Evolutionary conservation across 805 yeast genomes (phyloP), one percentile per base, ranked within the genome.

Genomic region (Isabelozyma gotoi): DNA sequence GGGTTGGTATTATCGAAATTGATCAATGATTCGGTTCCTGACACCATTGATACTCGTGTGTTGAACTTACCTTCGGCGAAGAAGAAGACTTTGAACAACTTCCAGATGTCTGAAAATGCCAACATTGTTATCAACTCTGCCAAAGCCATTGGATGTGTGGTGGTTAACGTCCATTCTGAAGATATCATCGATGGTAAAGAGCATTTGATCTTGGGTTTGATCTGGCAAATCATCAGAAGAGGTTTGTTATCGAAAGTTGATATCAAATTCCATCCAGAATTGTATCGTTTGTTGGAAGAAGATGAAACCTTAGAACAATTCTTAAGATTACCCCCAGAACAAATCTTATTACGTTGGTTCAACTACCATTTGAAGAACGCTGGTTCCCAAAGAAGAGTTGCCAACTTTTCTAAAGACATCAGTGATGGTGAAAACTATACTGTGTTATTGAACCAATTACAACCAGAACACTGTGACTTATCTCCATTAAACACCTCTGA

Each of bases 101-200:
- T 94, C 76, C 94, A 91, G 51, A 92, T 95, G 83, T 80, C 87
- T 52, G 99, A 94, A 71, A 94, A 94, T 68, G 97, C 98, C 42
- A 94, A 94, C 69, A 91, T 94, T 52, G 98, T 94, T 32, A 88
- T 94, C 68, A 94, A 94, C 67, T 94, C 99, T 2, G 99, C 99
- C 21, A 94, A 94, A 71, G 99, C 98, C 41, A 94, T 94, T 68
- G 99, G 99, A 16, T 92, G 97, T 76, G 87, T 94, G 45, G 98
- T 94, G 39, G 98, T 94, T 40, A 94, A 94, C 61, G 98, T 94
- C 40, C 98, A 92, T 56, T 87, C 97, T 12, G 97, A 90, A 62
- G 97, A 90, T 63, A 88, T 91, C 42, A 84, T 88, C 49, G 97
- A 90, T 58, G 97, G 97, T 55, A 91, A 87, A 56, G 95, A 89